Evolutionary conservation across 257 asterid species (phyloP).

Genomic region (Rhazya stricta): DNA sequence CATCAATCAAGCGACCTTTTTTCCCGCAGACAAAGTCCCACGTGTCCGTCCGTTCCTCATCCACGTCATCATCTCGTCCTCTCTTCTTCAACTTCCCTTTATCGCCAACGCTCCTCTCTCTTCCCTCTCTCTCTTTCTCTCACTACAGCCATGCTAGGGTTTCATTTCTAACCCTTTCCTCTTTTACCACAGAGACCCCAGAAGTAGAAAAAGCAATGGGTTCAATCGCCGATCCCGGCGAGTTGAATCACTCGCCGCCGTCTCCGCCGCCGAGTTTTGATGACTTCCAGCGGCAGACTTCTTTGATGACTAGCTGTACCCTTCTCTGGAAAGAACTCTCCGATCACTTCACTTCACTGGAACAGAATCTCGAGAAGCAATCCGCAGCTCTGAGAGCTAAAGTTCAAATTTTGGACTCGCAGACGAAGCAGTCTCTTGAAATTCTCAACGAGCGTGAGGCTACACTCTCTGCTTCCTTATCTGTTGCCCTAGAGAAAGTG

Average conservation of each 20-base stretch:
- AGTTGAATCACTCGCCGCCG: constrained; percentile 38
- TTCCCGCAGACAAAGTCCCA: constrained; percentile 38
- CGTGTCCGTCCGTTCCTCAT: constrained; percentile 27
- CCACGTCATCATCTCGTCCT: constrained; percentile 49
- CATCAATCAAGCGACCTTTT: constrained; percentile 15
- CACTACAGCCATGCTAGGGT: constrained; percentile 43
- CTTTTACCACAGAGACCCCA: constrained; percentile 10
- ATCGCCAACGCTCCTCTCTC: constrained; percentile 32
- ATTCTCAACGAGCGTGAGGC: constrained; percentile 73
- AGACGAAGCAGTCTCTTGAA: constrained; percentile 51
- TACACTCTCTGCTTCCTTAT: constrained; percentile 53
- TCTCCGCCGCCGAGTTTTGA: constrained; percentile 70
- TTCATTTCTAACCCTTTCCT: constrained; percentile 21
- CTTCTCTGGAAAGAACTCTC: constrained; percentile 98
- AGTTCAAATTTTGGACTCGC: constrained; percentile 39
- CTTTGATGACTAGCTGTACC: constrained; percentile 97
- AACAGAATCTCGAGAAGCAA: constrained; percentile 65
- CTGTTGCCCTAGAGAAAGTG: constrained; percentile 40
- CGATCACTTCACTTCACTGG: constrained; percentile 86
- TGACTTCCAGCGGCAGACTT: constrained; percentile 94
- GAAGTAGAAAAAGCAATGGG: constrained; percentile 38
- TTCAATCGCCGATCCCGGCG: constrained; percentile 97
- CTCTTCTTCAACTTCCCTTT: constrained; percentile 34
- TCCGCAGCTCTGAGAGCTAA: constrained; percentile 63
- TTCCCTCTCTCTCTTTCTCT: constrained; percentile 23